phyloP scores from a whole-genome alignment of 371 early-diverging fungal species.

The Apophysomyces elegans region DNA sequence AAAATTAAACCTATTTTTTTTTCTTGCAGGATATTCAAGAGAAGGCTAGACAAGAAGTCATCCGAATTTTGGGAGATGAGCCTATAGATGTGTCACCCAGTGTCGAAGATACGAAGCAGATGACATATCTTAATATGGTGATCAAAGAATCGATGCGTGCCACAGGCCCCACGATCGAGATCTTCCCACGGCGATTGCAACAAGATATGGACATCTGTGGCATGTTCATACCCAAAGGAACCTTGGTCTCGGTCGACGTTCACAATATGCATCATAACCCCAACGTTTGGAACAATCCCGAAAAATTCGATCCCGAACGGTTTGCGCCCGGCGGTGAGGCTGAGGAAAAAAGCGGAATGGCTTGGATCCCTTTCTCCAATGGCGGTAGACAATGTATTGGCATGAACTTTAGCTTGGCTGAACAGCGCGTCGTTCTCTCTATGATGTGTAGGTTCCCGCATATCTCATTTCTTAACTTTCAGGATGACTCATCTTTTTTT shows the following conservation, averaged over 20 bases:
- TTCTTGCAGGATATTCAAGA: conserved; percentile 39
- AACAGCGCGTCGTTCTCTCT: conserved; percentile 19
- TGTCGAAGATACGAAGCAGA: conserved; percentile 42
- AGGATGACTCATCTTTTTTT: neutral
- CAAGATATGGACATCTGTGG: conserved; percentile 38
- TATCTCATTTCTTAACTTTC: too few relatives aligned
- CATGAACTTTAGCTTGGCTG: conserved; percentile 24
- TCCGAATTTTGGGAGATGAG: conserved; percentile 46
- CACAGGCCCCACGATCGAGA: conserved; percentile 30
- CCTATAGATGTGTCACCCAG: conserved; percentile 42
- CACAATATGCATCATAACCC: conserved; percentile 16
- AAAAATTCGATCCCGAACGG: conserved; percentile 17
- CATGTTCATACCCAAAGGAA: conserved; percentile 23
- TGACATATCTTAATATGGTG: conserved; percentile 48
- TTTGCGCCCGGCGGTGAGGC: conserved; percentile 21
- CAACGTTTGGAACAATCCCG: conserved; percentile 17
- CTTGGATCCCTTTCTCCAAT: conserved; percentile 50
- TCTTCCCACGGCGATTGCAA: conserved; percentile 24
- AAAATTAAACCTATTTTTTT: too few relatives aligned
- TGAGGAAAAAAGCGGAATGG: conserved; percentile 14
- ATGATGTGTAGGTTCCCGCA: conserved; percentile 18
- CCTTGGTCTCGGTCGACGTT: conserved; percentile 12
- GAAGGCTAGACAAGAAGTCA: conserved; percentile 46
- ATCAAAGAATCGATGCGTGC: conserved; percentile 27
- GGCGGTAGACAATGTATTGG: conserved; percentile 49